These are phyloP conservation scores for Filosporella fistucella DNA, from an alignment of 495 filamentous ascomycete species.

Conservation along the genomic window DNA sequence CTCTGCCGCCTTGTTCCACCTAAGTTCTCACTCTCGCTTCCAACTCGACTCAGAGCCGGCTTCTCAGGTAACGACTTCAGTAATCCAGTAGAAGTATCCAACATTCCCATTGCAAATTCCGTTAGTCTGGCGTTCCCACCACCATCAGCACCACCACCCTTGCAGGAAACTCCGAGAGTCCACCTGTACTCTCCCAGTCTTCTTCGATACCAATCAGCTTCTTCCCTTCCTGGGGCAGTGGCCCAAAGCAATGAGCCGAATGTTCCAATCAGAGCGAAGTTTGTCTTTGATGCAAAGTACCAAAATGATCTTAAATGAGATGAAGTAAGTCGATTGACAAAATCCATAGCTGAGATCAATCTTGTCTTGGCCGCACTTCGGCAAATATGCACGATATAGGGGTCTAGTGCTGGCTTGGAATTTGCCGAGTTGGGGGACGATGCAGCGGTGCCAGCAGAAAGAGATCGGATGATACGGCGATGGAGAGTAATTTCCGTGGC, in stretches of 20 bases:
- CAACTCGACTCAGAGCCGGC: constrained; percentile 29
- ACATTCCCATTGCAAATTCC: constrained; percentile 68
- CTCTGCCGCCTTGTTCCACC: constrained; percentile 11
- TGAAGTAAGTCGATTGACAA: constrained; percentile 68
- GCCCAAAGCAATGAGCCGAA: constrained; percentile 82
- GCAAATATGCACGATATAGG: constrained; percentile 87
- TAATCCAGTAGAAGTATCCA: constrained; percentile 57
- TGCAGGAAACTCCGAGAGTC: constrained; percentile 83
- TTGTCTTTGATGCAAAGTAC: constrained; percentile 78
- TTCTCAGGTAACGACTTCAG: constrained; percentile 54
- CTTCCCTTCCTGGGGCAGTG: constrained; percentile 78
- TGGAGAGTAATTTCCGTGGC: constrained; percentile 84
- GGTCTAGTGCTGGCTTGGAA: constrained; percentile 37
- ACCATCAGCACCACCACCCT: constrained; percentile 53
- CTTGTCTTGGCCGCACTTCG: constrained; percentile 84
- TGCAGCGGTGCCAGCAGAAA: constrained; percentile 40
- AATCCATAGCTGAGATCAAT: constrained; percentile 73
- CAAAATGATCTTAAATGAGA: constrained; percentile 71
- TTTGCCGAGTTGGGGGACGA: constrained; percentile 20
- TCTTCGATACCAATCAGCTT: constrained; percentile 91
- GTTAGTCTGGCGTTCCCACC: constrained; percentile 49
- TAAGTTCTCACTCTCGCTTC: constrained; percentile 20
- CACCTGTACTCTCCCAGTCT: constrained; percentile 87
- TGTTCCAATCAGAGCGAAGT: constrained; percentile 77
- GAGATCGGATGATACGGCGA: constrained; percentile 71